These are phyloP conservation scores for Ajuga chamaepitys DNA, from an alignment of 257 asterid species.

Conservation along the genomic window DNA sequence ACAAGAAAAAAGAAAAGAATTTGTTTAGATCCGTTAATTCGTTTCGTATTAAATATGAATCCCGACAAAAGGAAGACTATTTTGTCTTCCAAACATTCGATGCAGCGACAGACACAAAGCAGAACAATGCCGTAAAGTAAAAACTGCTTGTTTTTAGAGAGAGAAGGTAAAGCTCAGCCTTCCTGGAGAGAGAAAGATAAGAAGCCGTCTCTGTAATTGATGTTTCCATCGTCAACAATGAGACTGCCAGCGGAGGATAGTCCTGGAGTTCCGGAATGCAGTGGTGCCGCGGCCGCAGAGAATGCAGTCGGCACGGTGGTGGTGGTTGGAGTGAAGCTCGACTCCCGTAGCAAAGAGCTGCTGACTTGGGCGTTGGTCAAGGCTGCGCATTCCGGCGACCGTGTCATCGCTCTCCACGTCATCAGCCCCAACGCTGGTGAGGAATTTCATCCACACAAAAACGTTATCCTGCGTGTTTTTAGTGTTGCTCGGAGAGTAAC, in stretches of 20 bases:
- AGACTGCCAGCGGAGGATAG: constrained; percentile 15
- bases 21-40: not conserved
- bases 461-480: not conserved
- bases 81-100: constrained; percentile 19
- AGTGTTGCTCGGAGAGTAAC: not conserved
- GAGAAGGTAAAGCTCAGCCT: constrained; percentile 8
- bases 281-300: constrained; percentile 15
- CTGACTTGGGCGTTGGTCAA: constrained; percentile 85
- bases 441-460: constrained; percentile 6
- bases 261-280: constrained; percentile 14
- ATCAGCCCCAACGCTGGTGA: constrained; percentile 52
- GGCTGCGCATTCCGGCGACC: constrained; percentile 68
- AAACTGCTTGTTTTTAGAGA: constrained; percentile 11
- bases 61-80: constrained; percentile 5
- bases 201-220: constrained; percentile 8
- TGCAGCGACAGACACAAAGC: constrained; percentile 16
- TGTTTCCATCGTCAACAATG: constrained; percentile 18
- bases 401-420: constrained; percentile 67
- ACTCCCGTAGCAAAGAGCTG: constrained; percentile 63
- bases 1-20: too few relatives aligned
- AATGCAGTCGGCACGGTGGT: constrained; percentile 41
- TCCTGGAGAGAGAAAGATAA: not conserved
- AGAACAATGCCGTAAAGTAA: constrained; percentile 13
- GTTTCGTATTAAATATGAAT: not conserved
- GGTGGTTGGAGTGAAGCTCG: constrained; percentile 73